Conservation (phyloP, 495 filamentous ascomycete genomes). For the Staphylotrichum longicolle region DNA sequence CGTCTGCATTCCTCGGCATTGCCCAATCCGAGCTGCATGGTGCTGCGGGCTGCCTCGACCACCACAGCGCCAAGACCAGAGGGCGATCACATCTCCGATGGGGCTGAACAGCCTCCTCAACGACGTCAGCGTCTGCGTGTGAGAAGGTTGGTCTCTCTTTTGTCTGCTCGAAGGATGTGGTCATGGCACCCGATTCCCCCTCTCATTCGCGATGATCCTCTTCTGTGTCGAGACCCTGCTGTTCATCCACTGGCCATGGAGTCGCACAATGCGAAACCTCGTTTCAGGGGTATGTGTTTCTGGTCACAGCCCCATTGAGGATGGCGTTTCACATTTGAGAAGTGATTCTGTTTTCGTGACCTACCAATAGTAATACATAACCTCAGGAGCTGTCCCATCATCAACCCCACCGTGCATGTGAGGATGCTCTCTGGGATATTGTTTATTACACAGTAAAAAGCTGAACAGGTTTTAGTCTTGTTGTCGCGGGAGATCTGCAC, state of each 20-base stretch:
- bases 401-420: too few species aligned
- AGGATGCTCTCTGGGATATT: too few species aligned
- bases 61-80: not conserved
- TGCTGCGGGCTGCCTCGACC: not conserved
- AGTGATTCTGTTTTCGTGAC: too few species aligned
- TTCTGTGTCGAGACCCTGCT: not conserved
- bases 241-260: not conserved
- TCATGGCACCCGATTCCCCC: not conserved
- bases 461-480: too few species aligned
- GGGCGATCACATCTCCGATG: not conserved
- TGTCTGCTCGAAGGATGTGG: not conserved
- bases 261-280: constrained; percentile 11
- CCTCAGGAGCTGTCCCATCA: too few species aligned
- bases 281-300: constrained; percentile 4
- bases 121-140: not conserved
- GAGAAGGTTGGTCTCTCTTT: not conserved
- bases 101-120: not conserved
- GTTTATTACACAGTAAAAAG: too few species aligned
- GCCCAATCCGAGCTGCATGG: not conserved
- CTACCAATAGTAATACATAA: too few species aligned
- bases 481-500: constrained; percentile 1
- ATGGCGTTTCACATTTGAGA: too few species aligned
- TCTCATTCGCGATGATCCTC: not conserved
- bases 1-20: not conserved
- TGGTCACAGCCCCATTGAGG: not conserved